Conservation (phyloP, 2,329 filamentous ascomycete species). For the Erysiphe pulchra region DNA sequence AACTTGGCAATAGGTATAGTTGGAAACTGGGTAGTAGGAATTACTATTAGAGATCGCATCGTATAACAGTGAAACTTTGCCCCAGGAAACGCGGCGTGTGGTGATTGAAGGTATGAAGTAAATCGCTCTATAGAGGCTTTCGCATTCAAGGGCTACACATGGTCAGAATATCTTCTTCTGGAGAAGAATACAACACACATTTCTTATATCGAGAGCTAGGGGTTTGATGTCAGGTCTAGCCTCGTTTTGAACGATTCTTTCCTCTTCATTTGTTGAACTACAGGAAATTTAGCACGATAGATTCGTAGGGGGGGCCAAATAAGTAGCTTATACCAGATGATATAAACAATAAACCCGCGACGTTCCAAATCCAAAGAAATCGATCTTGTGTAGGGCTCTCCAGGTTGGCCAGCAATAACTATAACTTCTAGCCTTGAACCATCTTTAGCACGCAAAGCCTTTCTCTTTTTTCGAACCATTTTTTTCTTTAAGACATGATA, state of each 20-base stretch:
- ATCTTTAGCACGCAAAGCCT: conserved; percentile 55
- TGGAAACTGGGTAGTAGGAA: conserved; percentile 59
- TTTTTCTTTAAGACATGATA: conserved; percentile 27
- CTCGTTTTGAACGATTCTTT: conserved; percentile 50
- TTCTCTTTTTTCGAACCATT: conserved; percentile 33
- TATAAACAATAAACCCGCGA: conserved; percentile 76
- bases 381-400: conserved; percentile 60
- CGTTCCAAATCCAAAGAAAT: conserved; percentile 70
- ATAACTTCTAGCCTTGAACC: conserved; percentile 69
- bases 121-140: conserved; percentile 47
- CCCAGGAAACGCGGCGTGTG: conserved; percentile 51
- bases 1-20: conserved; percentile 69
- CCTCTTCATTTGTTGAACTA: conserved; percentile 51
- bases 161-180: conserved; percentile 1
- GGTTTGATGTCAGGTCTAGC: conserved; percentile 61
- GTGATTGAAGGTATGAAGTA: conserved; percentile 41
- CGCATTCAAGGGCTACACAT: conserved; percentile 34
- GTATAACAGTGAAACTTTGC: conserved; percentile 51
- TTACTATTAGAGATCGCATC: conserved; percentile 57
- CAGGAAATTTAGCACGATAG: neutral
- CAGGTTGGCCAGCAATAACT: conserved; percentile 70
- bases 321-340: conserved; percentile 31
- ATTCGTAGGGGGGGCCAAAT: no score
- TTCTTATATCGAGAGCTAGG: conserved; percentile 57
- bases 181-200: conserved; percentile 24